These are phyloP conservation scores for Coprinellus aureogranulatus DNA, from an alignment of 768 basidiomycete species.

Conservation along the genomic window DNA sequence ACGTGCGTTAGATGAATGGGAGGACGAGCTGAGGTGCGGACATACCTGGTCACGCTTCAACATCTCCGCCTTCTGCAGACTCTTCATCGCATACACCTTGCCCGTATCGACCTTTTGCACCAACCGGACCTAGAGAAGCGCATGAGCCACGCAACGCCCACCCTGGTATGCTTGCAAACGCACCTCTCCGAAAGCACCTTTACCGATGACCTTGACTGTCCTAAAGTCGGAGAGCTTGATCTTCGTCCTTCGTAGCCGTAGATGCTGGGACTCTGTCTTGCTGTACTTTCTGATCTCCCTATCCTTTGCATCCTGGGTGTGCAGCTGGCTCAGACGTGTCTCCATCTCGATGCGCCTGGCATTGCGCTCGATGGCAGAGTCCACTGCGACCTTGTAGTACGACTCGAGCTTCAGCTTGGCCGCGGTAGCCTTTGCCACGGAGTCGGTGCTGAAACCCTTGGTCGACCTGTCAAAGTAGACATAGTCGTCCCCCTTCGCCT, in stretches of 20 bases:
- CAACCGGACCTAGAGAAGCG: constrained; percentile 67
- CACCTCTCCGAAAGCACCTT: constrained; percentile 98
- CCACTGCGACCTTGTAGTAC: constrained; percentile 97
- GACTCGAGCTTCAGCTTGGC: constrained; percentile 97
- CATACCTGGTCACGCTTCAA: constrained; percentile 96
- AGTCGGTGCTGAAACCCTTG: constrained; percentile 77
- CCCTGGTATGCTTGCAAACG: constrained; percentile 12
- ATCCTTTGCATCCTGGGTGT: constrained; percentile 78
- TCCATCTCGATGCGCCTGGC: constrained; percentile 91
- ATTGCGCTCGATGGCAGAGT: constrained; percentile 93
- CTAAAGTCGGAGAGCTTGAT: constrained; percentile 91
- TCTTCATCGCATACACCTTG: constrained; percentile 99
- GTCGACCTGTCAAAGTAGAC: constrained; percentile 94
- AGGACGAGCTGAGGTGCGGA: not conserved
- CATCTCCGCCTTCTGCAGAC: constrained; percentile 97
- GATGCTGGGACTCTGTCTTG: constrained; percentile 82
- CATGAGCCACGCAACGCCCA: constrained; percentile 4
- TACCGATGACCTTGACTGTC: constrained; percentile 97
- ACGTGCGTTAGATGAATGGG: constrained; percentile 1
- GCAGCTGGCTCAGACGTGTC: constrained; percentile 73
- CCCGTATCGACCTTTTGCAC: constrained; percentile 97
- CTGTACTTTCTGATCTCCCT: constrained; percentile 85
- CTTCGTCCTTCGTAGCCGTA: constrained; percentile 90
- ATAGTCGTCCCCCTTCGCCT: constrained; percentile 51
- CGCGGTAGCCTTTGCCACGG: constrained; percentile 84